Conservation (phyloP, 2,329 filamentous ascomycete species). For the Aureobasidium sp. region DNA sequence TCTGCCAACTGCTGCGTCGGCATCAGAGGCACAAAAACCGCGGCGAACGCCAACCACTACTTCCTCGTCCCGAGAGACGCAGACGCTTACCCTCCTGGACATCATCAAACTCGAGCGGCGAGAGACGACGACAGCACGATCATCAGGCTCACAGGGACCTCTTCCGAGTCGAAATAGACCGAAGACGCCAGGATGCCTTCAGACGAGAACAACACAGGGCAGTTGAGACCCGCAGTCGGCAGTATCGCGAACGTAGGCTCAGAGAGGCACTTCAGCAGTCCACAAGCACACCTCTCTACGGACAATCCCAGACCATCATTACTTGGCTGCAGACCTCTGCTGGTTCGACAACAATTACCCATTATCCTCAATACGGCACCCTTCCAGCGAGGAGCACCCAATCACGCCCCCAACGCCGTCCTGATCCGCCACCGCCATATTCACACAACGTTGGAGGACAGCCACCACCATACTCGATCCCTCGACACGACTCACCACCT, state of each 20-base stretch:
- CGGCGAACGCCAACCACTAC: background rate
- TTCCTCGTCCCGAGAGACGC: background rate
- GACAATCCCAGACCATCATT: background rate
- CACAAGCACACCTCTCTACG: background rate
- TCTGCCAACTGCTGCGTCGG: background rate
- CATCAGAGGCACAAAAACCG: background rate
- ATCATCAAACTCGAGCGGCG: background rate
- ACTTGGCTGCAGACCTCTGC: background rate
- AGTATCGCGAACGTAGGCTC: background rate
- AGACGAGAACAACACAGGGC: constrained; percentile 5
- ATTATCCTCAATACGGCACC: background rate
- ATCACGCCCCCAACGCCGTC: background rate
- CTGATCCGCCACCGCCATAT: background rate
- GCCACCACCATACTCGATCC: background rate
- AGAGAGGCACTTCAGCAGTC: background rate
- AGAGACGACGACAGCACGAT: background rate
- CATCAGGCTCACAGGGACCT: background rate
- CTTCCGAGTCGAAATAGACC: background rate
- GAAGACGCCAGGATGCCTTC: constrained; percentile 1
- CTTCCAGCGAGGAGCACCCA: background rate
- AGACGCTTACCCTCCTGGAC: constrained; percentile 3
- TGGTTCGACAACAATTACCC: background rate
- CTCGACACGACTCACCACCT: background rate
- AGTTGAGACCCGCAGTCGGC: background rate
- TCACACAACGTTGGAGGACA: background rate